A percentile compares a stretch with the other conserved stretches of the same genome.
Evolutionary conservation across 345 rosid species (phyloP).

Genomic region (Salix arbutifolia): DNA sequence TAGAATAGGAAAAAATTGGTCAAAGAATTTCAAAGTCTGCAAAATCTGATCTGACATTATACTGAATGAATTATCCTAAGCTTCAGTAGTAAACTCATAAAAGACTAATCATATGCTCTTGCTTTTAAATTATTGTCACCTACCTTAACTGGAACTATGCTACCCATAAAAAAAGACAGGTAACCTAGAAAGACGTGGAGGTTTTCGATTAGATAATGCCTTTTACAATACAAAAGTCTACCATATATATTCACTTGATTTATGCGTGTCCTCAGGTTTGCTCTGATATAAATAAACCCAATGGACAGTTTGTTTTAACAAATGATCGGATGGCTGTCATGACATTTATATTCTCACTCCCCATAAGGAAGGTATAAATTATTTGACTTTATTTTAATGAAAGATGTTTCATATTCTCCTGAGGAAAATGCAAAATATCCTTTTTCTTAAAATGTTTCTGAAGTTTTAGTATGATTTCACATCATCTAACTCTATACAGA

Average conservation of each 20-base stretch:
- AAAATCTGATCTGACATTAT: too few relatives aligned
- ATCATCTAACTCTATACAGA: constrained; percentile 38
- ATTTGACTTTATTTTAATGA: not conserved
- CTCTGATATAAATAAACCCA: constrained; percentile 96
- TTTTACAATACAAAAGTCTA: not conserved
- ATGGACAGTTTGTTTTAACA: constrained; percentile 87
- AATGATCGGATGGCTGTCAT: constrained; percentile 65
- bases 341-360: constrained; percentile 85
- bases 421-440: not conserved
- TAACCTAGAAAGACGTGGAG: too few relatives aligned
- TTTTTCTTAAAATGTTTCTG: not conserved
- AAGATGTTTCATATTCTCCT: not conserved
- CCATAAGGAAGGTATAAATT: constrained; percentile 69
- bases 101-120: too few relatives aligned
- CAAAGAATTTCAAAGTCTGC: too few relatives aligned
- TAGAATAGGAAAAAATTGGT: too few relatives aligned
- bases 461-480: not conserved
- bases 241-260: not conserved
- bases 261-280: constrained; percentile 52
- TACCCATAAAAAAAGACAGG: too few relatives aligned
- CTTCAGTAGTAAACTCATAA: too few relatives aligned
- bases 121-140: too few relatives aligned
- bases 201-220: not conserved
- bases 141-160: too few relatives aligned
- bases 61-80: too few relatives aligned